phyloP scores from a whole-genome alignment of 306 rosid genomes.

The Leucaena leucocephala region DNA sequence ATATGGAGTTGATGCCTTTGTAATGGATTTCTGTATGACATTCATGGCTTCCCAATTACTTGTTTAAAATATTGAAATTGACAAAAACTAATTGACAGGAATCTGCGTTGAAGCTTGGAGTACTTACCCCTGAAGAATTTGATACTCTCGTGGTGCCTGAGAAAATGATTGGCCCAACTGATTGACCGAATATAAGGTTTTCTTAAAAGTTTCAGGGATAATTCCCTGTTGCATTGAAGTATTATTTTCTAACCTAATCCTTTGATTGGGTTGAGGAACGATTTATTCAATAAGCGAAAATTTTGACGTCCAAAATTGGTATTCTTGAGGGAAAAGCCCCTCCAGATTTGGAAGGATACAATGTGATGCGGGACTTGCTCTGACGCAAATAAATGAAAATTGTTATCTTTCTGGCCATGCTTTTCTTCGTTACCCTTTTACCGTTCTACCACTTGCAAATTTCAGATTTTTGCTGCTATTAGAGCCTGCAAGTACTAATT shows the following conservation, averaged over 20 bases:
- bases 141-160: slow-evolving; percentile 93
- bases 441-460: too few relatives aligned
- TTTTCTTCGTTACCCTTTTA: background rate
- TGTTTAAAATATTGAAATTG: slow-evolving; percentile 26
- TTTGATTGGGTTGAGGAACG: slow-evolving; percentile 34
- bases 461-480: too few relatives aligned
- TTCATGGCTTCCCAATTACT: slow-evolving; percentile 22
- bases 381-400: slow-evolving; percentile 36
- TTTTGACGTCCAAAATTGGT: slow-evolving; percentile 37
- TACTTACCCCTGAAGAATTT: slow-evolving; percentile 76
- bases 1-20: slow-evolving; percentile 9
- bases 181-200: slow-evolving; percentile 43
- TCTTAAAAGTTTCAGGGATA: background rate
- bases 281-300: slow-evolving; percentile 31
- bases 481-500: too few relatives aligned
- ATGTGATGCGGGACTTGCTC: slow-evolving; percentile 11
- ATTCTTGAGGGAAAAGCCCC: slow-evolving; percentile 52
- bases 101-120: slow-evolving; percentile 92
- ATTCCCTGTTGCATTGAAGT: slow-evolving; percentile 2
- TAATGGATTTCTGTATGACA: slow-evolving; percentile 4
- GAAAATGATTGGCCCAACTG: slow-evolving; percentile 96
- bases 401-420: background rate
- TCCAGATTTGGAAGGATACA: slow-evolving; percentile 40
- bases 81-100: slow-evolving; percentile 56
- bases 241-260: slow-evolving; percentile 30